A percentile compares a stretch with the other conserved stretches of the same genome.
Evolutionary conservation across 495 filamentous ascomycete genomes (phyloP).

Genomic region (Penicillium egyptiacum): DNA sequence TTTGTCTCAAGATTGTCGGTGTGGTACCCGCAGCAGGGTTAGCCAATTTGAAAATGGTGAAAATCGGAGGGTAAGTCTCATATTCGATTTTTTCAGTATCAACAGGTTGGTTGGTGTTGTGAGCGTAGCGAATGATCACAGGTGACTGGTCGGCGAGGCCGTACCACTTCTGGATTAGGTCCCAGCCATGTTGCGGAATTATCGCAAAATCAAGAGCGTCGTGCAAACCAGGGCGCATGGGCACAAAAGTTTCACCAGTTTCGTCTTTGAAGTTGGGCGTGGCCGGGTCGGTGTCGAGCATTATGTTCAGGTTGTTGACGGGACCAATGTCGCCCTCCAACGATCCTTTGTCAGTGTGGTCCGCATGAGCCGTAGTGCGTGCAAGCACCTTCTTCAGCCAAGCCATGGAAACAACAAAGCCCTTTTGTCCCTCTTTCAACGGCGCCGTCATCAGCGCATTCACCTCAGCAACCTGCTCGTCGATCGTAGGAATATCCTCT

Average conservation of each 20-base stretch:
- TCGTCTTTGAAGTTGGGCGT: constrained; percentile 50
- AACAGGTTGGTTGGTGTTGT: constrained; percentile 66
- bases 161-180: constrained; percentile 78
- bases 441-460: constrained; percentile 51
- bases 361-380: constrained; percentile 58
- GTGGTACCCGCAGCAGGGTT: constrained; percentile 57
- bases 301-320: constrained; percentile 78
- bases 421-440: constrained; percentile 66
- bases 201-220: constrained; percentile 71
- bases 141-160: constrained; percentile 69
- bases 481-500: constrained; percentile 55
- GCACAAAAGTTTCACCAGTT: constrained; percentile 63
- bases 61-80: constrained; percentile 81
- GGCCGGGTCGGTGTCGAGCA: constrained; percentile 45
- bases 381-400: constrained; percentile 79
- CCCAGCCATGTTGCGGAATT: constrained; percentile 77
- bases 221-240: constrained; percentile 68
- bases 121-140: constrained; percentile 71
- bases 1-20: constrained; percentile 58
- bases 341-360: constrained; percentile 57
- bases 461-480: constrained; percentile 76
- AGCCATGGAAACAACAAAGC: constrained; percentile 71
- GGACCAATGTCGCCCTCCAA: constrained; percentile 69
- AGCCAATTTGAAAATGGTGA: constrained; percentile 79
- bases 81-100: constrained; percentile 67